Evolutionary conservation across 306 rosid genomes (phyloP).

Genomic region (Hippophae rhamnoides): DNA sequence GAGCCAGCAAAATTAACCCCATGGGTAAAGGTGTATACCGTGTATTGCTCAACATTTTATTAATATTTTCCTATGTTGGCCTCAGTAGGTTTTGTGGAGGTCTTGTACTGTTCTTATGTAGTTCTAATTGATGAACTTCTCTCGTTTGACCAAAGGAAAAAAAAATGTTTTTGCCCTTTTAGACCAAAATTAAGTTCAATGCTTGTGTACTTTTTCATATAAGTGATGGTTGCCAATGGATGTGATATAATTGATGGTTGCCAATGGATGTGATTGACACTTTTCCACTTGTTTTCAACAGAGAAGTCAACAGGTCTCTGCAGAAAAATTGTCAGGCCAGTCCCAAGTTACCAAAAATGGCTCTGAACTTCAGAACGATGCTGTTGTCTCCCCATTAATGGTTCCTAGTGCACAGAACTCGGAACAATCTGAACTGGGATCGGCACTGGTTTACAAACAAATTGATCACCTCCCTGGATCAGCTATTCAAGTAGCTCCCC

Average conservation of each 20-base stretch:
- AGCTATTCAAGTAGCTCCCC: conserved; percentile 38
- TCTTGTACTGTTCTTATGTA: too few relatives aligned
- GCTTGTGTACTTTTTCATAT: too few relatives aligned
- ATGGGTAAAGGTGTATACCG: conserved; percentile 55
- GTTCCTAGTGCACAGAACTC: conserved; percentile 43
- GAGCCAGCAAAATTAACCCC: conserved; percentile 76
- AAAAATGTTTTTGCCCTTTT: too few relatives aligned
- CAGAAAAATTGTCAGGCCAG: conserved; percentile 48
- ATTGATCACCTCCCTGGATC: conserved; percentile 33
- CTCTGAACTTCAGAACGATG: conserved; percentile 40
- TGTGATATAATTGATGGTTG: conserved; percentile 5
- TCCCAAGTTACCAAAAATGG: conserved; percentile 58
- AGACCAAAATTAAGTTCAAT: too few relatives aligned
- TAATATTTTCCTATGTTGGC: too few relatives aligned
- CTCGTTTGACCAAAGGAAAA: too few relatives aligned
- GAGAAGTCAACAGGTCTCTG: conserved; percentile 51
- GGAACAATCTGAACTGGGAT: conserved; percentile 47
- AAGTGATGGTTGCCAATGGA: background rate
- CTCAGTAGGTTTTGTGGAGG: too few relatives aligned
- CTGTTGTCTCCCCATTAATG: conserved; percentile 30
- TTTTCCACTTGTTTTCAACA: conserved; percentile 29
- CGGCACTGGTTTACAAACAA: conserved; percentile 41
- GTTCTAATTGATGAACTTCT: too few relatives aligned
- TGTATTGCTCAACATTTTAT: background rate
- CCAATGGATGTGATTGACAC: conserved; percentile 14